Conservation (phyloP, 352 stramenopile species). For the Phytophthora sojae region DNA sequence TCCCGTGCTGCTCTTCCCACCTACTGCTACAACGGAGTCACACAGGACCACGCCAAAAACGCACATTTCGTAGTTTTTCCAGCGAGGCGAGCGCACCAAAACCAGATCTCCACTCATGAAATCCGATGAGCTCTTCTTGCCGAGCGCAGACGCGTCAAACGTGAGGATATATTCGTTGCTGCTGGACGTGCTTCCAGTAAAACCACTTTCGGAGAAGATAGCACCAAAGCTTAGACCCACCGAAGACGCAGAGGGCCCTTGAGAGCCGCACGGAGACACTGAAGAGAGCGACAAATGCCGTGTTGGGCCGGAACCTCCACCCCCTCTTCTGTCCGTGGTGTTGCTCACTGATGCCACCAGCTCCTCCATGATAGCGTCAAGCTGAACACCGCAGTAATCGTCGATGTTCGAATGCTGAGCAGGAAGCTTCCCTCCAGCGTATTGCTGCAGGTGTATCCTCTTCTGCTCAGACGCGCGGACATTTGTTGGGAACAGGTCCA, state of each 20-base stretch:
- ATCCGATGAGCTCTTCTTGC: conserved; percentile 37
- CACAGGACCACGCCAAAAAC: conserved; percentile 77
- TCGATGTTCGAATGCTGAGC: conserved; percentile 52
- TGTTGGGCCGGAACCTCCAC: conserved; percentile 35
- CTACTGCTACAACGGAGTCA: conserved; percentile 67
- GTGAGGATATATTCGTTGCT: conserved; percentile 72
- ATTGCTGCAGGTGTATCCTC: conserved; percentile 35
- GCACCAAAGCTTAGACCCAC: conserved; percentile 50
- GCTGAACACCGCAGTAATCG: conserved; percentile 66
- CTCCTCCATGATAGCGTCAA: conserved; percentile 78
- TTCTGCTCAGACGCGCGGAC: conserved; percentile 45
- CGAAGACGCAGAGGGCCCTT: conserved; percentile 29
- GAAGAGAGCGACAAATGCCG: conserved; percentile 53
- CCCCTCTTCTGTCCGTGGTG: conserved; percentile 41
- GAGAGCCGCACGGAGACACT: conserved; percentile 61
- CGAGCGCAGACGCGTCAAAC: conserved; percentile 45
- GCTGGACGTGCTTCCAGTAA: conserved; percentile 48
- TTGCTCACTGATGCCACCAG: conserved; percentile 65
- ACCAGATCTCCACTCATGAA: conserved; percentile 75
- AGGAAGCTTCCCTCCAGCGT: conserved; percentile 47
- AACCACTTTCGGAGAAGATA: conserved; percentile 80
- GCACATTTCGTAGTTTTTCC: conserved; percentile 63
- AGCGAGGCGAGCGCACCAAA: conserved; percentile 62
- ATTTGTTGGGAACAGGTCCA: conserved; percentile 64
- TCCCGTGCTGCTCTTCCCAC: conserved; percentile 24